phyloP scores from a whole-genome alignment of 176 grass and related monocot genomes.

The Paspalum notatum region DNA sequence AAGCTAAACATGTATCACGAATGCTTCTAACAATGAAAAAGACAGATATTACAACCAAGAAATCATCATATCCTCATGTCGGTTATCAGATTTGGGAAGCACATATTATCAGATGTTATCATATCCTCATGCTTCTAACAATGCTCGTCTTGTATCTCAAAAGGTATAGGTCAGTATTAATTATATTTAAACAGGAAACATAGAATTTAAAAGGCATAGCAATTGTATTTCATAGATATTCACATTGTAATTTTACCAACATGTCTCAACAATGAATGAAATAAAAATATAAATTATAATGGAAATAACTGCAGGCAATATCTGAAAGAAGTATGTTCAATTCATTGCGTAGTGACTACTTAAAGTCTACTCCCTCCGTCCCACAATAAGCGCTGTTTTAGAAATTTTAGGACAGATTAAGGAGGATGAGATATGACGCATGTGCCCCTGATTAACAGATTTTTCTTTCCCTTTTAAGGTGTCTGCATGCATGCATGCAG shows the following conservation, averaged over 20 bases:
- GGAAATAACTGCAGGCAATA: neutral
- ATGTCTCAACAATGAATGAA: neutral
- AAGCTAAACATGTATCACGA: neutral
- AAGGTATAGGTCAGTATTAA: slow-evolving; percentile 12
- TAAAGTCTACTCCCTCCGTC: no score
- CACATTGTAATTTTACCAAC: neutral
- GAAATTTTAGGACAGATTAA: no score
- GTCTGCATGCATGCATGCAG: no score
- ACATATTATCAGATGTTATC: no score
- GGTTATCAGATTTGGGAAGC: slow-evolving; percentile 7
- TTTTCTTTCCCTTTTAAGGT: no score
- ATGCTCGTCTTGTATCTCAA: neutral
- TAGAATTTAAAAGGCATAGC: neutral
- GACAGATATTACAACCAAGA: neutral
- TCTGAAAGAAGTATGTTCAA: neutral
- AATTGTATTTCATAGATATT: slow-evolving; percentile 6
- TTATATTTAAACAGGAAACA: slow-evolving; percentile 20
- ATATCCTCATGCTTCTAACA: no score
- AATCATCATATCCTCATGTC: neutral
- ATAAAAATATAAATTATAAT: slow-evolving; percentile 1
- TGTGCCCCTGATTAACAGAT: no score
- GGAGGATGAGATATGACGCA: no score
- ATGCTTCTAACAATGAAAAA: neutral
- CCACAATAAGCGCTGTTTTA: no score
- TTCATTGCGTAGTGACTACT: neutral